A percentile compares a stretch with the other conserved stretches of the same genome.
Conservation (phyloP, 2,329 filamentous ascomycete genomes). For the Trichoderma asperellum region DNA sequence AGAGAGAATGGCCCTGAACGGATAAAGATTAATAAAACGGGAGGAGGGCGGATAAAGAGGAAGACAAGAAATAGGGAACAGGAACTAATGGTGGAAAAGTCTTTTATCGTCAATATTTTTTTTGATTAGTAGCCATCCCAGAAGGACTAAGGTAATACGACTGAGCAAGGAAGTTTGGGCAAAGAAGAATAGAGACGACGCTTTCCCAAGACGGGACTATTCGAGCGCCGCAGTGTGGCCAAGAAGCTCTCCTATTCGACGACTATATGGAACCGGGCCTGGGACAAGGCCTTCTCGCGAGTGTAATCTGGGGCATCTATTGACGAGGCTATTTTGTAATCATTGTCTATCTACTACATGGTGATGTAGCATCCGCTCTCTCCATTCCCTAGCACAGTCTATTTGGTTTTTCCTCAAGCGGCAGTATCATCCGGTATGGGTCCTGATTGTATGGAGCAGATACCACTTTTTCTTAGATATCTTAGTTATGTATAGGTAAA, state of each 20-base stretch:
- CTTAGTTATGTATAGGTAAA: too few species aligned
- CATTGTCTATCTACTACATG: too few species aligned
- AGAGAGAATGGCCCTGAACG: neutral
- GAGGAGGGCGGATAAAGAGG: neutral
- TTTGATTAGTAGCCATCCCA: neutral
- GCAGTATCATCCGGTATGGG: neutral
- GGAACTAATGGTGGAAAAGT: neutral
- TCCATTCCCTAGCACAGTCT: neutral
- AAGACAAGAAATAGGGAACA: neutral
- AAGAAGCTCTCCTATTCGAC: neutral
- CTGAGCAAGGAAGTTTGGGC: neutral
- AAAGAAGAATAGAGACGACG: neutral
- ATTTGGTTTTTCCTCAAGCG: neutral
- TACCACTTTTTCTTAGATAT: neutral
- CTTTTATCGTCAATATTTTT: neutral
- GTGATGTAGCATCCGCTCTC: too few species aligned
- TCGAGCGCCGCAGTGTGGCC: neutral
- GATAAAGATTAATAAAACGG: neutral
- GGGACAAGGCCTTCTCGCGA: too few species aligned
- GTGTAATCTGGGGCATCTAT: too few species aligned
- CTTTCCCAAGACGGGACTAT: neutral
- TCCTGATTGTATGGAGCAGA: neutral
- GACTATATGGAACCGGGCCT: too few species aligned
- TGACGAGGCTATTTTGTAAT: too few species aligned
- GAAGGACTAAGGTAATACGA: constrained; percentile 4